These are phyloP conservation scores for Sergeia podlipaevii DNA, from an alignment of 208 protist genomes.

Conservation along the genomic window DNA sequence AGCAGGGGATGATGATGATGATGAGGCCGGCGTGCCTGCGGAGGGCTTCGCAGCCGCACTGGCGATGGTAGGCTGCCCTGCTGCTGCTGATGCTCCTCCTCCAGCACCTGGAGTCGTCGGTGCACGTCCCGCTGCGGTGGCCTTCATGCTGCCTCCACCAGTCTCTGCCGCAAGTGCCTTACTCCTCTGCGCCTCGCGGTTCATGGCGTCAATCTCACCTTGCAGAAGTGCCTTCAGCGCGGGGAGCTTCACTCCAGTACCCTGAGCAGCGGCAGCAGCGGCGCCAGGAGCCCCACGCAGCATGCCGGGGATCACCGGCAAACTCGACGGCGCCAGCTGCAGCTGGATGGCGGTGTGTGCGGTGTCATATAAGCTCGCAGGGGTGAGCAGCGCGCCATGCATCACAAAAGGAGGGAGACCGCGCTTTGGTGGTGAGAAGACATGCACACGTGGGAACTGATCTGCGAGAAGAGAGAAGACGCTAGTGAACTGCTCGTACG, in stretches of 20 bases:
- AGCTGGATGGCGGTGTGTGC: constrained; percentile 9
- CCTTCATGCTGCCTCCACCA: not conserved
- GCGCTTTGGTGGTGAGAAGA: constrained; percentile 27
- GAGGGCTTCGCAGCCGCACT: no score
- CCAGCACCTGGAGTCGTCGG: not conserved
- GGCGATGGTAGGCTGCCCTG: not conserved
- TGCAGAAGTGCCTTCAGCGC: not conserved
- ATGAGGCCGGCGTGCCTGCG: not conserved
- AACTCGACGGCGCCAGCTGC: constrained; percentile 17
- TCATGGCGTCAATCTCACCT: constrained; percentile 26
- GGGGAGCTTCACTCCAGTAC: no score
- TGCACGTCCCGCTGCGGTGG: not conserved
- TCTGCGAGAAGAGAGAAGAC: constrained; percentile 19
- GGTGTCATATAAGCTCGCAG: constrained; percentile 21
- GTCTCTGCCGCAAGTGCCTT: not conserved
- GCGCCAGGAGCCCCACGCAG: no score
- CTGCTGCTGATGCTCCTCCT: not conserved
- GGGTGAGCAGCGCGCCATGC: constrained; percentile 26
- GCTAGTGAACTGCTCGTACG: constrained; percentile 33
- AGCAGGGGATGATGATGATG: not conserved
- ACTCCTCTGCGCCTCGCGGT: constrained; percentile 21
- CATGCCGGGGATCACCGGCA: no score
- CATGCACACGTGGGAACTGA: constrained; percentile 37
- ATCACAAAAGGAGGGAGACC: constrained; percentile 23
- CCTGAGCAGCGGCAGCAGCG: constrained; percentile 4